A percentile compares a stretch with the other conserved stretches of the same genome.
Evolutionary conservation across 2,329 filamentous ascomycete species (phyloP).

Genomic region (Gaeumannomyces sp.): DNA sequence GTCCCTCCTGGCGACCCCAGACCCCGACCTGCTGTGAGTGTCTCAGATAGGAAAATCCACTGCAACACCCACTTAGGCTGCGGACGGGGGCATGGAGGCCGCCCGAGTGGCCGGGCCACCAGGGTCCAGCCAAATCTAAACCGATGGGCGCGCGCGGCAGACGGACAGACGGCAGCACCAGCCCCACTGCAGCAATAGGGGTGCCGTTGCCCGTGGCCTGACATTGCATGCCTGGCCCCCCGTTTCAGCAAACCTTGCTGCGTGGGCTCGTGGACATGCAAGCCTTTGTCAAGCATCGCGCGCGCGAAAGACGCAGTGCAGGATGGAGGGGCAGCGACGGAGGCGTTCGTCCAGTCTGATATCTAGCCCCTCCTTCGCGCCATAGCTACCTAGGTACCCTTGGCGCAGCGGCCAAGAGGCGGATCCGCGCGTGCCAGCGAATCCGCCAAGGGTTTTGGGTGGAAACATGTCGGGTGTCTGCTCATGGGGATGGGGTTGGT

Average conservation of each 20-base stretch:
- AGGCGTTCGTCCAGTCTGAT: neutral
- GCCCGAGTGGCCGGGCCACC: no score
- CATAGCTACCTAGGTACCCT: no score
- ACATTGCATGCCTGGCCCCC: neutral
- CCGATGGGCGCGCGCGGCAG: neutral
- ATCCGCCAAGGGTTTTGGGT: slow-evolving; percentile 1
- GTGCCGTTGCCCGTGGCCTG: neutral
- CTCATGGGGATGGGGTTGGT: no score
- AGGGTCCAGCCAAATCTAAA: neutral
- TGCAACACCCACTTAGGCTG: neutral
- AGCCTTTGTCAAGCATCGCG: neutral
- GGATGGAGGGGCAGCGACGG: neutral
- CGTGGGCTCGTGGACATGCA: neutral
- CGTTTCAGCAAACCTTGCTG: neutral
- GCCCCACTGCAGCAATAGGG: neutral
- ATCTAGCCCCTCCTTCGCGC: neutral
- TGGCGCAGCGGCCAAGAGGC: neutral
- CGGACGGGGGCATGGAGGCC: neutral
- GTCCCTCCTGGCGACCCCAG: neutral
- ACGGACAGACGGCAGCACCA: neutral
- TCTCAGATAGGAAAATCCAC: neutral
- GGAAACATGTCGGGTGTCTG: neutral
- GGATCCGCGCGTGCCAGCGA: neutral
- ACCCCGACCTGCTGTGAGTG: no score
- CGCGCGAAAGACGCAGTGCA: neutral